Conservation (phyloP, 768 basidiomycete species). For the Boletus rufocinnamomeus region DNA sequence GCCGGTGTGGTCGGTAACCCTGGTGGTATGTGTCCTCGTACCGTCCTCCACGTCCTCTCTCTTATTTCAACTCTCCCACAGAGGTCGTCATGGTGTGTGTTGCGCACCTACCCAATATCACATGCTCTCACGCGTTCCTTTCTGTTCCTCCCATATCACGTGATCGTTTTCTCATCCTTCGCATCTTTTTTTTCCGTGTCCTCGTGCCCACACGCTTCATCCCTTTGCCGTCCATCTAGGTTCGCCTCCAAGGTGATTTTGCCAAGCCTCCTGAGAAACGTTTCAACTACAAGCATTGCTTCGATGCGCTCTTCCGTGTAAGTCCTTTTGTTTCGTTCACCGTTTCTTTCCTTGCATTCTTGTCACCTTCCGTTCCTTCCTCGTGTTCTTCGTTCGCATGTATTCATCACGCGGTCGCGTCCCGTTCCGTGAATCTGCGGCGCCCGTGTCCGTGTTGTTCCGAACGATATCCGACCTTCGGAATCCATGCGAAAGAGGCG, state of each 20-base stretch:
- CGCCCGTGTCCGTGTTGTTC: constrained; percentile 4
- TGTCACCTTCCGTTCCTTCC: background rate
- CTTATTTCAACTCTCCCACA: constrained; percentile 23
- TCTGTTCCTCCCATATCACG: constrained; percentile 11
- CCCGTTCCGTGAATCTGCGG: background rate
- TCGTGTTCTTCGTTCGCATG: background rate
- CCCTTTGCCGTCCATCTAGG: constrained; percentile 30
- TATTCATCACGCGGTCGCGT: background rate
- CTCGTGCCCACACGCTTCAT: background rate
- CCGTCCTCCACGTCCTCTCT: background rate
- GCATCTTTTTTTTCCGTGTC: background rate
- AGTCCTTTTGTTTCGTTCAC: constrained; percentile 33
- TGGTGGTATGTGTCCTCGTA: constrained; percentile 54
- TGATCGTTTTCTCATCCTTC: constrained; percentile 11
- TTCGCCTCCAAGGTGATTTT: constrained; percentile 88
- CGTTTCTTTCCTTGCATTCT: constrained; percentile 1
- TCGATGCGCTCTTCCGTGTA: constrained; percentile 85
- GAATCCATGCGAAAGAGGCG: background rate
- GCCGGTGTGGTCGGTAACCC: constrained; percentile 91
- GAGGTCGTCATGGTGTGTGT: constrained; percentile 70
- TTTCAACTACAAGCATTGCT: constrained; percentile 87
- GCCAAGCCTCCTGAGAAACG: constrained; percentile 86
- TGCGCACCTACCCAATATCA: constrained; percentile 10
- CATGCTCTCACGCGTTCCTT: constrained; percentile 15
- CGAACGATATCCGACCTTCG: background rate